Evolutionary conservation across 441 rosid genomes (phyloP).

Genomic region (Pelargonium citronellum): DNA sequence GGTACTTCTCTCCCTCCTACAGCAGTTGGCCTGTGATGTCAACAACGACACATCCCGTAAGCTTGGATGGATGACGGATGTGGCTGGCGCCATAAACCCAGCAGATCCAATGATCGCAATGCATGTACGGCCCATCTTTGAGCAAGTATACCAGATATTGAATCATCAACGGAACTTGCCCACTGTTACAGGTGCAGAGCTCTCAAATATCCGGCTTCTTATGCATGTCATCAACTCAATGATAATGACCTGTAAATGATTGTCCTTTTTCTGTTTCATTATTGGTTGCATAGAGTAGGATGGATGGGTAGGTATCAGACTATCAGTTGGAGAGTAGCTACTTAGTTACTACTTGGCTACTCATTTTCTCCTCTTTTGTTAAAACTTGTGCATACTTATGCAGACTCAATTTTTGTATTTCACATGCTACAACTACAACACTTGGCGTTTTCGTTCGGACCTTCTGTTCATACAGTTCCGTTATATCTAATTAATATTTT

Average conservation of each 20-base stretch:
- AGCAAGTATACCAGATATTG: conserved; percentile 54
- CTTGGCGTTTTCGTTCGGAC: no score
- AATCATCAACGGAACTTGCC: conserved; percentile 41
- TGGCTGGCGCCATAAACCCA: conserved; percentile 50
- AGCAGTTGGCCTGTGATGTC: conserved; percentile 56
- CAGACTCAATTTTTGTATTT: no score
- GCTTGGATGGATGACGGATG: conserved; percentile 53
- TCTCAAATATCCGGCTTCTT: conserved; percentile 40
- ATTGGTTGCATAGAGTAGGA: no score
- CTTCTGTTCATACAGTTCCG: no score
- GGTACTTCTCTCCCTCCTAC: conserved; percentile 54
- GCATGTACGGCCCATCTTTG: conserved; percentile 49
- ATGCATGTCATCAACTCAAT: conserved; percentile 59
- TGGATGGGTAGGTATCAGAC: no score
- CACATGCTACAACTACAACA: no score
- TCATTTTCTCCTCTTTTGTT: no score
- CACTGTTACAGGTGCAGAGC: conserved; percentile 31
- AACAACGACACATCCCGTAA: conserved; percentile 42
- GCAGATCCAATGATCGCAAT: conserved; percentile 41
- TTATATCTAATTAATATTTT: no score
- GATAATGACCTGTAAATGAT: conserved; percentile 48
- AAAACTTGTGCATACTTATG: no score
- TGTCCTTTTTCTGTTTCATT: neutral
- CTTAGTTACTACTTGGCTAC: no score
- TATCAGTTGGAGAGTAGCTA: no score